Percentiles rank a stretch among this genome's conserved stretches.
Conservation (phyloP, 1,284 basidiomycete species). For the Dichomitus squalens region DNA sequence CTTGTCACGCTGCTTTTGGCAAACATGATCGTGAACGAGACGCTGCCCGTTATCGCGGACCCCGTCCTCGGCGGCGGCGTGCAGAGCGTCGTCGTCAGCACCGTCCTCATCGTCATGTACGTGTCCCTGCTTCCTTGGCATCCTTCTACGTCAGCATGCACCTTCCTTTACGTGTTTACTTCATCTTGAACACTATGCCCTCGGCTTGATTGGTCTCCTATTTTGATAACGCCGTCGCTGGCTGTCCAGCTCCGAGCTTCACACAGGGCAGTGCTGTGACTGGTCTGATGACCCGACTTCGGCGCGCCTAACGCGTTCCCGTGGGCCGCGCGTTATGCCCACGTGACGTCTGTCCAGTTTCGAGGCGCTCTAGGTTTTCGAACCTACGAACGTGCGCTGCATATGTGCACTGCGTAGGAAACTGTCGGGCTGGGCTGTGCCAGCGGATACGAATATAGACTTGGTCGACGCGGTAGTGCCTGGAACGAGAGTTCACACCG, state of each 20-base stretch:
- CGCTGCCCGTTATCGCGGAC: slow-evolving; percentile 89
- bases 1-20: slow-evolving; percentile 82
- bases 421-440: too few relatives aligned
- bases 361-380: background rate
- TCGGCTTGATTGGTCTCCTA: background rate
- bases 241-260: slow-evolving; percentile 1
- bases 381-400: background rate
- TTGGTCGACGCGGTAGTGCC: too few relatives aligned
- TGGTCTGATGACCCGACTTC: slow-evolving; percentile 11
- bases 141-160: background rate
- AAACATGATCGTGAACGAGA: slow-evolving; percentile 92
- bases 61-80: slow-evolving; percentile 86
- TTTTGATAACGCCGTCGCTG: background rate
- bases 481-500: too few relatives aligned
- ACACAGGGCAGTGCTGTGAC: slow-evolving; percentile 4
- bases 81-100: slow-evolving; percentile 81
- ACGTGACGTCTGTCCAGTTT: slow-evolving; percentile 6
- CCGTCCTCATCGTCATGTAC: slow-evolving; percentile 85
- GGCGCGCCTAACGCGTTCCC: slow-evolving; percentile 16
- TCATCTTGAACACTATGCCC: background rate
- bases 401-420: too few relatives aligned
- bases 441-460: too few relatives aligned
- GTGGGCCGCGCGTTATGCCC: slow-evolving; percentile 10
- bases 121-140: slow-evolving; percentile 32
- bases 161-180: background rate